Base-by-base conservation (phyloP, 371 early-diverging fungal genomes). In the Mortierella sp. region DNA sequence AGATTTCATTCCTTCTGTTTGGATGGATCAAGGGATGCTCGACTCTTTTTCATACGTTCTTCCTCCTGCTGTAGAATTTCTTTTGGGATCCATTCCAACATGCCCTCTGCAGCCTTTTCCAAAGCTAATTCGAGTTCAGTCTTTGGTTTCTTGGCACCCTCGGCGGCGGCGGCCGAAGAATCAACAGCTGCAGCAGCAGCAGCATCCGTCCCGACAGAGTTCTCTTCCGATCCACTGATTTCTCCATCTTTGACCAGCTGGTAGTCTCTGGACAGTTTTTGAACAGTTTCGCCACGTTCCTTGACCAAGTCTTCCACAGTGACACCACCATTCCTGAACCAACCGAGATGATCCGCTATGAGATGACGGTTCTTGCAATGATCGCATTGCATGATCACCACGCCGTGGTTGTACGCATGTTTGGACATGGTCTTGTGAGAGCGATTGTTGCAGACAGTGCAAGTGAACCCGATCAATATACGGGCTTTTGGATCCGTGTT, bases 271-370 rank as follows among this genome's bases (percentile, higher is more conserved):
- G 72, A 61, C 49, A 71, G 18, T 38, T 68, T 66, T 51, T 54
- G 48, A 9, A 94, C 89, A 3, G 80, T 87, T 70, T 93, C 94
- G n/a, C 94, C 94, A 63, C 90, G 90, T 64, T 90, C 91, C 64
- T 83, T 82, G 81, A 95, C 87, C 38, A 97, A 79, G 61, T 94
- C 92, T 78, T 96, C 95, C 19, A 96, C 85, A 3, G 90, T 95
- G 7, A 92, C 88, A 26, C 82, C 81, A 23, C 81, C 69, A 73
- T 90, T 91, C 48, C 85, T 82, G 80, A 94, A 95, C 94, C 94
- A 98, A 14, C 96, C 97, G 47, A 96, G 81, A 82, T 98, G 93
- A 67, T 98, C 98, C 6, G 98, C 98, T 69, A 98, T 96, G 66
- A 98, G 78, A 72, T 98, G 98, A 28, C 91, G 84, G 65, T 93